Percentiles rank a stretch among this genome's conserved stretches.
Conservation (phyloP, 2,329 filamentous ascomycete species). For the Sarocladium brachiariae region DNA sequence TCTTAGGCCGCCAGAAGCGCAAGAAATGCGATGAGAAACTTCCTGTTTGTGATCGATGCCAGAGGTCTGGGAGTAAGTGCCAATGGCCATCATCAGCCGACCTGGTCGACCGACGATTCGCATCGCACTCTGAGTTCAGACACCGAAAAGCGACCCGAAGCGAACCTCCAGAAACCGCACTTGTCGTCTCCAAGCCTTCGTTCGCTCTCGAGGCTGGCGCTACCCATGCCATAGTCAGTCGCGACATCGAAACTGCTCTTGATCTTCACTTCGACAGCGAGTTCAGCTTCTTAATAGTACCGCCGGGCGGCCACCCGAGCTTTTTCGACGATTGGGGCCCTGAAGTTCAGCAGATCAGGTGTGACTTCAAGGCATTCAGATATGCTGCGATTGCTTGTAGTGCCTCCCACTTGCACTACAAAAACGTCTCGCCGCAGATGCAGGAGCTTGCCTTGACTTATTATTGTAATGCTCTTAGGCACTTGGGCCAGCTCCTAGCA, state of each 20-base stretch:
- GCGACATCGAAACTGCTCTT: constrained; percentile 13
- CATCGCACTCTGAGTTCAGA: constrained; percentile 5
- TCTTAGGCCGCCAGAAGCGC: constrained; percentile 9
- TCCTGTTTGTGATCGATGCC: constrained; percentile 8
- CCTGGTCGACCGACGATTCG: constrained; percentile 11
- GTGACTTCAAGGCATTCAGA: constrained; percentile 19
- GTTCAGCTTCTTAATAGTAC: constrained; percentile 17
- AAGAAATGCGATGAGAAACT: constrained; percentile 11
- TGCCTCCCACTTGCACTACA: constrained; percentile 19
- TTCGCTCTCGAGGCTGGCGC: not conserved
- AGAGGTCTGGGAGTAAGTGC: constrained; percentile 6
- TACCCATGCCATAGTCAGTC: constrained; percentile 12
- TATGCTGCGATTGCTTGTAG: constrained; percentile 23
- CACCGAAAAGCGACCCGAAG: not conserved
- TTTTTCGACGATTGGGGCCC: constrained; percentile 23
- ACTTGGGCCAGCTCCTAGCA: constrained; percentile 15
- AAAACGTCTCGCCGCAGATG: constrained; percentile 14
- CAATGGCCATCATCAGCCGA: constrained; percentile 10
- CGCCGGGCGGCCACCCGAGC: constrained; percentile 22
- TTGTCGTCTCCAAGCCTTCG: not conserved
- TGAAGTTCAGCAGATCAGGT: constrained; percentile 23
- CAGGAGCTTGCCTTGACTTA: constrained; percentile 18
- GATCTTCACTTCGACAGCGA: constrained; percentile 17
- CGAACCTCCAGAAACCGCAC: not conserved
- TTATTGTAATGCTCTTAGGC: constrained; percentile 16